These are phyloP conservation scores for Agarophyton chilense DNA, from an alignment of 23 red algal genomes.

Conservation along the genomic window DNA sequence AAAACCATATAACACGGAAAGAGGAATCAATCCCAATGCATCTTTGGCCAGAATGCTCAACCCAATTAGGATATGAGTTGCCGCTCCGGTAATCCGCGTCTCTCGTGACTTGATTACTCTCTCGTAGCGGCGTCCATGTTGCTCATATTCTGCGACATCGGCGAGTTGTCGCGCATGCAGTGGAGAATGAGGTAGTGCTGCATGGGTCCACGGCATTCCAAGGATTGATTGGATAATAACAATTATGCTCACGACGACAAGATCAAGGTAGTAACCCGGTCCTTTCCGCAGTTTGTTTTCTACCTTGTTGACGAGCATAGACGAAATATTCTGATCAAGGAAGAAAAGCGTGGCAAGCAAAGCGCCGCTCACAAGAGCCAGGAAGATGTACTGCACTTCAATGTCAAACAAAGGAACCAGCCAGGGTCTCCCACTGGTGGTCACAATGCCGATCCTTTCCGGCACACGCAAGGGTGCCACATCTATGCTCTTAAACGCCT, in stretches of 20 bases:
- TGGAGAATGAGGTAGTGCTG: constrained; percentile 94
- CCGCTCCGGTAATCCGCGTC: constrained; percentile 72
- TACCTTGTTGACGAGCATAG: constrained; percentile 82
- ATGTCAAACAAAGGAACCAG: constrained; percentile 78
- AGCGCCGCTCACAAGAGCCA: constrained; percentile 86
- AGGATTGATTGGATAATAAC: constrained; percentile 84
- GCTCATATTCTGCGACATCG: constrained; percentile 90
- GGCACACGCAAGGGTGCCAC: constrained; percentile 63
- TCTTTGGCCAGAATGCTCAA: constrained; percentile 82
- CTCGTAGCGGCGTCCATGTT: constrained; percentile 69
- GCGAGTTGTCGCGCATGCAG: constrained; percentile 88
- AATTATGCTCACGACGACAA: constrained; percentile 78
- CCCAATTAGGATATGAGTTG: constrained; percentile 77
- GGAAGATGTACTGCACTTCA: constrained; percentile 77
- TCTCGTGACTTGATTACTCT: constrained; percentile 90
- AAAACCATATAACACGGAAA: constrained; percentile 91
- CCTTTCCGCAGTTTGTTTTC: constrained; percentile 96
- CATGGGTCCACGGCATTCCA: constrained; percentile 92
- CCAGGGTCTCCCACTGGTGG: constrained; percentile 85
- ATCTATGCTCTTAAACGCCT: constrained; percentile 69
- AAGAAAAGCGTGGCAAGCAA: constrained; percentile 87
- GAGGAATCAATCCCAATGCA: constrained; percentile 73
- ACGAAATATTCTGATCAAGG: constrained; percentile 95
- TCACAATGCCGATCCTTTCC: constrained; percentile 74
- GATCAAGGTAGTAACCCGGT: constrained; percentile 85